Percentiles rank a stretch among this genome's conserved stretches.
phyloP scores from a whole-genome alignment of 306 rosid genomes.

The Ziziphus jujuba region DNA sequence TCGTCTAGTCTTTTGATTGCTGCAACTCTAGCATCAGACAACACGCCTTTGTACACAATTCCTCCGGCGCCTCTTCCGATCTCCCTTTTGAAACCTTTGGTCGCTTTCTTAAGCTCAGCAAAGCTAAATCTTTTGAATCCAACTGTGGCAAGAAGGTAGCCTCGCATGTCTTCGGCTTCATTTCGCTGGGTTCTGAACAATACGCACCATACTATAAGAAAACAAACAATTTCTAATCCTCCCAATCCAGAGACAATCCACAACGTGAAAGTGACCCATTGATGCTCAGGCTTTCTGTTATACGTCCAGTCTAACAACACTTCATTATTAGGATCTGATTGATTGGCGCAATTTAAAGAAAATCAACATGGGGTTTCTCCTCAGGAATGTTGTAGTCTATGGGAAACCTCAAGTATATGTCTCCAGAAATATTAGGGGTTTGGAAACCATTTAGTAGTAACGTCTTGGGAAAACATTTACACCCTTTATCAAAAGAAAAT shows the following conservation, averaged over 20 bases:
- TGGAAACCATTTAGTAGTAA: slow-evolving; percentile 44
- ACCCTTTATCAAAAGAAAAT: neutral
- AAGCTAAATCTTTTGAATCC: slow-evolving; percentile 54
- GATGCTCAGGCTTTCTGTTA: slow-evolving; percentile 5
- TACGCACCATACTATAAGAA: slow-evolving; percentile 31
- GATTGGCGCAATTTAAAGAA: no score
- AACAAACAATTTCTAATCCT: slow-evolving; percentile 38
- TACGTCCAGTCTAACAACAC: no score
- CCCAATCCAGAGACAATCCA: slow-evolving; percentile 51
- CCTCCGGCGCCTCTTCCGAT: slow-evolving; percentile 61
- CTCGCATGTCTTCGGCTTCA: slow-evolving; percentile 12
- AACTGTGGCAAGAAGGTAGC: slow-evolving; percentile 31
- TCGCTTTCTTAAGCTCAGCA: slow-evolving; percentile 47
- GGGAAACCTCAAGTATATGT: slow-evolving; percentile 42
- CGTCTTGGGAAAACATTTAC: slow-evolving; percentile 27
- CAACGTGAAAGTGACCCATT: slow-evolving; percentile 23
- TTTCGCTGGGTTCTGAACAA: slow-evolving; percentile 4
- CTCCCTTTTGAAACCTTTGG: slow-evolving; percentile 52
- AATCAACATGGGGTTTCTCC: no score
- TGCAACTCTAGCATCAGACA: slow-evolving; percentile 39
- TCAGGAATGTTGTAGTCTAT: slow-evolving; percentile 7
- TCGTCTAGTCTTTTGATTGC: slow-evolving; percentile 47
- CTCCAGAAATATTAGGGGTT: slow-evolving; percentile 26
- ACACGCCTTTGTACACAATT: slow-evolving; percentile 43
- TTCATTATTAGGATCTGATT: no score